These are phyloP conservation scores for Pulveroboletus frians DNA, from an alignment of 768 basidiomycete genomes.

Conservation along the genomic window DNA sequence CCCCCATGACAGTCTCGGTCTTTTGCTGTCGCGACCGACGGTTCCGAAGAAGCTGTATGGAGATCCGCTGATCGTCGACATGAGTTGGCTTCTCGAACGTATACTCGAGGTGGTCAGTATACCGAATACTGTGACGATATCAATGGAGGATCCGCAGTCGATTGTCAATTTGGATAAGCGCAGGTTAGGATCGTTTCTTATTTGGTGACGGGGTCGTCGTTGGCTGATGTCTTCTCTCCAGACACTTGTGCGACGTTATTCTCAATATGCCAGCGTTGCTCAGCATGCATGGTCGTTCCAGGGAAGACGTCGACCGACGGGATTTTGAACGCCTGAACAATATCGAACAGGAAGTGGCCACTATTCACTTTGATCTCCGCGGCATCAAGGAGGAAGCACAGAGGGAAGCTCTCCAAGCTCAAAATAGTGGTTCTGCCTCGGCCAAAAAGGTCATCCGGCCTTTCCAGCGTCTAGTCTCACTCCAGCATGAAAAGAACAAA, in stretches of 20 bases:
- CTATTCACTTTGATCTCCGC: conserved; percentile 63
- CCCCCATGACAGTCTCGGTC: conserved; percentile 54
- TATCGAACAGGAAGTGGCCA: conserved; percentile 64
- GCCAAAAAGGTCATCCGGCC: conserved; percentile 54
- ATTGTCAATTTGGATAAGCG: conserved; percentile 82
- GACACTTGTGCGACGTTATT: conserved; percentile 65
- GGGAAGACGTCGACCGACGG: conserved; percentile 54
- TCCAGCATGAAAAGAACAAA: conserved; percentile 78
- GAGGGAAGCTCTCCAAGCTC: conserved; percentile 51
- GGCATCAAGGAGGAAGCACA: conserved; percentile 71
- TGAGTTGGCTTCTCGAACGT: conserved; percentile 80
- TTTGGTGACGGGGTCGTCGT: neutral
- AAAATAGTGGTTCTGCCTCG: conserved; percentile 39
- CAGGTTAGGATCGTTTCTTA: conserved; percentile 42
- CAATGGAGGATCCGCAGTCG: conserved; percentile 46
- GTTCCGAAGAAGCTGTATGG: conserved; percentile 41
- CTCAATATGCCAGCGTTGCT: conserved; percentile 46
- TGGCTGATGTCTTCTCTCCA: conserved; percentile 28
- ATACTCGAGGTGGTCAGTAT: conserved; percentile 74
- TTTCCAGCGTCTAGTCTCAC: conserved; percentile 57
- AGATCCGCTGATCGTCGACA: conserved; percentile 62
- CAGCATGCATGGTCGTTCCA: conserved; percentile 38
- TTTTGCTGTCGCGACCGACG: conserved; percentile 50
- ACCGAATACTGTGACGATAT: conserved; percentile 60
- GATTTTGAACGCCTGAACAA: conserved; percentile 74